Evolutionary conservation across 2,329 filamentous ascomycete genomes (phyloP).

Genomic region (Harringtonia lauricola): DNA sequence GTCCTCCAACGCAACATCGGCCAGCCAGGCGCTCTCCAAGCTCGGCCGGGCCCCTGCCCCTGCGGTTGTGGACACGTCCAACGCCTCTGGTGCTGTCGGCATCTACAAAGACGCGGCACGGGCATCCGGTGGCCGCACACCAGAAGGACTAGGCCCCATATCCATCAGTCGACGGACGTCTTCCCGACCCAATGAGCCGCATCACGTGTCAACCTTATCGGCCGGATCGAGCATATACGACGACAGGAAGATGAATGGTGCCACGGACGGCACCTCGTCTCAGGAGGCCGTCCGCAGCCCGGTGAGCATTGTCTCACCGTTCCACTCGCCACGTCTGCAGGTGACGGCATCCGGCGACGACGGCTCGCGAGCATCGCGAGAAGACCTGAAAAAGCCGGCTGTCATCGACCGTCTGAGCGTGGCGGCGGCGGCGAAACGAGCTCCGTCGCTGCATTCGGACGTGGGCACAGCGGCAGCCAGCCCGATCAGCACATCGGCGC

Average conservation of each 20-base stretch:
- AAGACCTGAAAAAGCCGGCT: slow-evolving; percentile 32
- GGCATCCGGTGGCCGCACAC: slow-evolving; percentile 25
- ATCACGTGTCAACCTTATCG: slow-evolving; percentile 16
- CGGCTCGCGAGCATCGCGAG: slow-evolving; percentile 10
- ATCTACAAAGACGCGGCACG: slow-evolving; percentile 34
- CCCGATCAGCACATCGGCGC: slow-evolving; percentile 45
- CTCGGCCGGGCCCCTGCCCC: slow-evolving; percentile 30
- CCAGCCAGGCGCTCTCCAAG: slow-evolving; percentile 29
- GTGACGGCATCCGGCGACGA: not conserved
- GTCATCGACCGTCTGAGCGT: slow-evolving; percentile 45
- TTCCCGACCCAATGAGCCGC: slow-evolving; percentile 24
- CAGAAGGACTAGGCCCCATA: slow-evolving; percentile 31
- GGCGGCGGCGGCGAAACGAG: slow-evolving; percentile 25
- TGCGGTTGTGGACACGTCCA: slow-evolving; percentile 31
- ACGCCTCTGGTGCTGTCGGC: slow-evolving; percentile 38
- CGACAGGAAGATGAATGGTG: slow-evolving; percentile 14
- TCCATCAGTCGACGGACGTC: slow-evolving; percentile 26
- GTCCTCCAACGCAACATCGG: slow-evolving; percentile 29
- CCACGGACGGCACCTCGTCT: slow-evolving; percentile 30
- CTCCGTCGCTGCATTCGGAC: not conserved
- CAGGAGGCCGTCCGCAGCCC: slow-evolving; percentile 34
- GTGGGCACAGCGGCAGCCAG: slow-evolving; percentile 40
- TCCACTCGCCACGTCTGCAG: slow-evolving; percentile 11
- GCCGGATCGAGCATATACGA: slow-evolving; percentile 30
- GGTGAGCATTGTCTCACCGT: slow-evolving; percentile 19